phyloP scores from a whole-genome alignment of 768 basidiomycete species.

The Filobasidium wieringae region DNA sequence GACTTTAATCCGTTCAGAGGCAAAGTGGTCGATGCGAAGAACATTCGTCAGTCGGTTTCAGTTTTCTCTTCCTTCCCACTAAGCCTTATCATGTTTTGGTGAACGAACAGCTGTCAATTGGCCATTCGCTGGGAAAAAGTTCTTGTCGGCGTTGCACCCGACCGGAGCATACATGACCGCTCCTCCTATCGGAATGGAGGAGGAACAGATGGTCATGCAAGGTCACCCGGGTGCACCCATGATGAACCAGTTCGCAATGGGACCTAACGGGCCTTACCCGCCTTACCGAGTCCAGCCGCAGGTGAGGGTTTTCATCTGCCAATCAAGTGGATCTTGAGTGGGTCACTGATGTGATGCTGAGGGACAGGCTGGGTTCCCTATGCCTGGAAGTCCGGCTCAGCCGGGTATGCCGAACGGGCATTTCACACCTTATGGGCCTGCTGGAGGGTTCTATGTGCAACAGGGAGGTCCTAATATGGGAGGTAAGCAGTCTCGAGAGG shows the following conservation, averaged over 20 bases:
- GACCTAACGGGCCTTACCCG: not conserved
- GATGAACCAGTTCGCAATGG: not conserved
- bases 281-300: not conserved
- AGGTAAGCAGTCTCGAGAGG: not conserved
- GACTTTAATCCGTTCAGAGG: constrained; percentile 91
- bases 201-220: not conserved
- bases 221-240: not conserved
- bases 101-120: not conserved
- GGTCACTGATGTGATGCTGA: not conserved
- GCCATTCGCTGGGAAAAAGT: constrained; percentile 5
- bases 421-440: not conserved
- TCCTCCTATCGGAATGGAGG: not conserved
- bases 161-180: not conserved
- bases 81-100: not conserved
- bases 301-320: not conserved
- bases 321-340: not conserved
- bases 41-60: constrained; percentile 52
- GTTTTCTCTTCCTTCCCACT: not conserved
- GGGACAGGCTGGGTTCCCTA: not conserved
- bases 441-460: not conserved
- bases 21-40: constrained; percentile 62
- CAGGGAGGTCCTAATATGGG: not conserved
- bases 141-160: not conserved
- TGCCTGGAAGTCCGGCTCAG: not conserved
- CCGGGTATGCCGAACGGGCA: not conserved